Base-by-base conservation (phyloP, 441 rosid genomes). In the Erysimum cheiri region DNA sequence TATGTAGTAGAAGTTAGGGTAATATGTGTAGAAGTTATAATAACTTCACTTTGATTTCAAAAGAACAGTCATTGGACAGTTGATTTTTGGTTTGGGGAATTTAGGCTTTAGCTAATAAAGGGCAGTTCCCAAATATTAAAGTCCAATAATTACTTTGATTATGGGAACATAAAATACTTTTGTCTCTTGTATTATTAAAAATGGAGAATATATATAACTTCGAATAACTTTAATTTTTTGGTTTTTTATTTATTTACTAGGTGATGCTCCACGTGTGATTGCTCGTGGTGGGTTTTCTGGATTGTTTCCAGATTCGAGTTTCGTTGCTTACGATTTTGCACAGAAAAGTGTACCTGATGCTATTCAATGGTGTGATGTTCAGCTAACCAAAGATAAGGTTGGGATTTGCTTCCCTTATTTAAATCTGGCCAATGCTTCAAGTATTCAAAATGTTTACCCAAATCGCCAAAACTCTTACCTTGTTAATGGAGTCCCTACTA, bases 221-320 rank as follows among this genome's bases (percentile, higher is more conserved):
- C 31, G 0, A 4, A 3, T 11, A 11, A 39, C 6, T 39, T 3
- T 8, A 0, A 15, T n/a, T 7, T 35, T 35, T 2, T 43, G 14
- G 1, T 41, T 39, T 2, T 6, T 14, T 1, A 14, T 15, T 8
- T 19, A 0, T 15, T 49, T 69, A 80, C 82, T 87, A 90, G 96
- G 95, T 49, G 66, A 62, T 36, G 47, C 69, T 19, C 93, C 96
- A 1, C 52, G 61, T 3, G 91, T 92, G 37, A 46, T 92, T 13
- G 95, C 96, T 24, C 86, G 77, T 8, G 96, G 96, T 43, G 94
- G 97, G 40, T 89, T 89, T 81, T 89, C 96, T 0, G 97, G 97
- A 60, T 6, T 92, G 49, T 74, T 84, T 54, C 81, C 94, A 0
- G 87, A 85, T 79, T 88, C 92, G 13, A 89, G 91, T 83, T 0